Evolutionary conservation across 148 eudicot genomes (phyloP).

Genomic region (Cornus florida): DNA sequence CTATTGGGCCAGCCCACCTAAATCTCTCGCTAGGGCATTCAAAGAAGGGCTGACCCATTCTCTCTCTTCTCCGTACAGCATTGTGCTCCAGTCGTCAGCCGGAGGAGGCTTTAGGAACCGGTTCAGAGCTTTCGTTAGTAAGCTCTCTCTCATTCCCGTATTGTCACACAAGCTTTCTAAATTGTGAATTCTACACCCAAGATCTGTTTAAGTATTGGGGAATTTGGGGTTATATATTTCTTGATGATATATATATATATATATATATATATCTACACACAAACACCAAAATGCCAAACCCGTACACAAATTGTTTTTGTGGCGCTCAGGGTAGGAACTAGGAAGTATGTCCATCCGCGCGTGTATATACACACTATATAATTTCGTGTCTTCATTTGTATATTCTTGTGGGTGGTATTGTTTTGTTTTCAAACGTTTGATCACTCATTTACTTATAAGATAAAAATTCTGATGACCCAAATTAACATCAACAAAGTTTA

Average conservation of each 20-base stretch:
- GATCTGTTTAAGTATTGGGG: too few relatives aligned
- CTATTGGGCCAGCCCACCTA: too few relatives aligned
- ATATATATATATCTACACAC: too few relatives aligned
- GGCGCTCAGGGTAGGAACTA: not conserved
- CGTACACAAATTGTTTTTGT: not conserved
- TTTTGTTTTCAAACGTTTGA: too few relatives aligned
- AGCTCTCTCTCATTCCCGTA: not conserved
- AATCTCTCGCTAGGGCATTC: too few relatives aligned
- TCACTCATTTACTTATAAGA: too few relatives aligned
- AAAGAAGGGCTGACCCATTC: not conserved
- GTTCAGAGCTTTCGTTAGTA: not conserved
- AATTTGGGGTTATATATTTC: too few relatives aligned
- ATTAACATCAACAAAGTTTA: not conserved
- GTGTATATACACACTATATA: too few relatives aligned
- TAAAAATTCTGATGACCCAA: not conserved
- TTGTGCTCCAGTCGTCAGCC: not conserved
- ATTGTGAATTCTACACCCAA: too few relatives aligned
- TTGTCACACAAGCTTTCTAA: too few relatives aligned
- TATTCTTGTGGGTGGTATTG: not conserved
- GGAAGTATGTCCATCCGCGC: not conserved
- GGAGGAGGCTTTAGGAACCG: not conserved
- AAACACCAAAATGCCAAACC: not conserved
- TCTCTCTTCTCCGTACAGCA: not conserved
- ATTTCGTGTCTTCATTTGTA: not conserved
- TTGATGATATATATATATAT: too few relatives aligned